phyloP scores from a whole-genome alignment of 75 land plant genomes.

The Azolla pinnata region DNA sequence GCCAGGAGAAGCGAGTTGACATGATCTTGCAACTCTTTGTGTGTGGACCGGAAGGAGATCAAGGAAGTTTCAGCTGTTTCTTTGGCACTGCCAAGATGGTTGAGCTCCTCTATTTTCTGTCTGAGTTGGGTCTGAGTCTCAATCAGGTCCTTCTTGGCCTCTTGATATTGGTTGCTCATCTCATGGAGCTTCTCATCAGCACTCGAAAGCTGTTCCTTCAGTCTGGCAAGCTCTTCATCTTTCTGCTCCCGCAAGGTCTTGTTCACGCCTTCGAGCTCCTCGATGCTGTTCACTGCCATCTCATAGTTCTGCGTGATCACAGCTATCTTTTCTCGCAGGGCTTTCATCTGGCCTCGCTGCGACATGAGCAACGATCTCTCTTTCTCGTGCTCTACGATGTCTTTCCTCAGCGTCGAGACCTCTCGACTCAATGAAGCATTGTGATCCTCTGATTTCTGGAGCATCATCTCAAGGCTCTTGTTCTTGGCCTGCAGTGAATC shows the following conservation, averaged over 20 bases:
- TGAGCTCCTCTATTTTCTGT: background rate
- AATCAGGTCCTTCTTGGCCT: background rate
- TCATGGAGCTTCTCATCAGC: background rate
- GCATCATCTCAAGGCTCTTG: background rate
- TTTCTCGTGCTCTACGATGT: slow-evolving; percentile 1
- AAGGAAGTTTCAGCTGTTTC: background rate
- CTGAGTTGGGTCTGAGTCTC: background rate
- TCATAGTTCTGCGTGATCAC: background rate
- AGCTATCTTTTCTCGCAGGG: slow-evolving; percentile 3
- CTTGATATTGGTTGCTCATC: background rate
- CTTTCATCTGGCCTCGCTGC: background rate
- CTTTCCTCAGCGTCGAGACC: background rate
- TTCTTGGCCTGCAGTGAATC: background rate
- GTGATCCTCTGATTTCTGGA: background rate
- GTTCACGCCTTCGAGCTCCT: background rate
- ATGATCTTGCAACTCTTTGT: slow-evolving; percentile 1
- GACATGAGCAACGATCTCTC: background rate
- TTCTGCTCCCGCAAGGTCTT: background rate
- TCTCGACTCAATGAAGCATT: background rate
- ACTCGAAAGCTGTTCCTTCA: background rate
- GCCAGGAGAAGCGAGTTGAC: background rate
- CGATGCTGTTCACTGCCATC: background rate
- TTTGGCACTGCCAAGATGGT: background rate
- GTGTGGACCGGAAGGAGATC: background rate
- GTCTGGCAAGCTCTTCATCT: too few species aligned